Percentiles rank a stretch among this genome's conserved stretches.
phyloP scores from a whole-genome alignment of 305 asterid species.

The Plantago lanceolata region DNA sequence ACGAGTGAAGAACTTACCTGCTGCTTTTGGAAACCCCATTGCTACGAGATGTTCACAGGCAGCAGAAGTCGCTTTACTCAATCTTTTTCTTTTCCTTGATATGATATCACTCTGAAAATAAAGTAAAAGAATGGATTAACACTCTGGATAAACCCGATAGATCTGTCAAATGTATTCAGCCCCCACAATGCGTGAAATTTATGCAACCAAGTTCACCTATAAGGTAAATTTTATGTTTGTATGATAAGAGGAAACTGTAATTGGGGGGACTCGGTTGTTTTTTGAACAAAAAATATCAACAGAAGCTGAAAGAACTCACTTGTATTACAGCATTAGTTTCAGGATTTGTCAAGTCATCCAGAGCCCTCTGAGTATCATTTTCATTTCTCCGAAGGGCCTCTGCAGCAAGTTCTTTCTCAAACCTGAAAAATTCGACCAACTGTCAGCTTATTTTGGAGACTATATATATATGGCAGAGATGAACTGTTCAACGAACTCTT shows the following conservation, averaged over 20 bases:
- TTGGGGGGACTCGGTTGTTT: not conserved
- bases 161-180: not conserved
- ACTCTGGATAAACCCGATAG: conserved; percentile 12
- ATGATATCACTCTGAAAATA: conserved; percentile 54
- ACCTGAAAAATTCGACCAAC: conserved; percentile 39
- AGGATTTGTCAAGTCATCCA: conserved; percentile 86
- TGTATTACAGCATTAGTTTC: conserved; percentile 61
- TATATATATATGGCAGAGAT: not conserved
- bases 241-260: too few species aligned
- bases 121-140: conserved; percentile 18
- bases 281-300: conserved; percentile 15
- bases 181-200: too few species aligned
- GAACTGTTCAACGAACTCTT: too few species aligned
- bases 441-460: conserved; percentile 22
- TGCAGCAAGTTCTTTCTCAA: conserved; percentile 72
- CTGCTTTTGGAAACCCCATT: conserved; percentile 67
- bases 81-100: conserved; percentile 57
- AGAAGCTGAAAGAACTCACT: conserved; percentile 35
- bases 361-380: conserved; percentile 71
- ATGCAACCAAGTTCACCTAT: not conserved
- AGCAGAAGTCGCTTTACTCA: conserved; percentile 36
- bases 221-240: too few species aligned
- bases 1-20: conserved; percentile 42
- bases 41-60: conserved; percentile 47
- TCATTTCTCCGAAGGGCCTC: conserved; percentile 93